These are phyloP conservation scores for Adansonia grandidieri DNA, from an alignment of 441 rosid species.

Conservation along the genomic window DNA sequence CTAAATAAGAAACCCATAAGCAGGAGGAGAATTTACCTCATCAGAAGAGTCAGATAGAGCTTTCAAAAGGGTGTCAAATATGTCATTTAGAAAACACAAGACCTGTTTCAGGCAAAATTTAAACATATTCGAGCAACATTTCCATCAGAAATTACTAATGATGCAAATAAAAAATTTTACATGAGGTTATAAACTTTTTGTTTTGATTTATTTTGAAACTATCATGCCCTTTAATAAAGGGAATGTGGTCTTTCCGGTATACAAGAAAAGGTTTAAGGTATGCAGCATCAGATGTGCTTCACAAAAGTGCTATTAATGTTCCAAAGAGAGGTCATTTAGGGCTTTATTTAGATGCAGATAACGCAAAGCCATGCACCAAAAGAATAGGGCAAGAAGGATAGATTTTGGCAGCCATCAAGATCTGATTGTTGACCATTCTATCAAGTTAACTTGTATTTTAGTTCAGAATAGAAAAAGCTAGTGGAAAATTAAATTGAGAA, in stretches of 20 bases:
- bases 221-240: not conserved
- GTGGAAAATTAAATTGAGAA: not conserved
- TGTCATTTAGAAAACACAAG: slow-evolving; percentile 72
- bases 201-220: not conserved
- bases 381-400: not conserved
- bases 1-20: slow-evolving; percentile 15
- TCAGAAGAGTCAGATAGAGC: slow-evolving; percentile 95
- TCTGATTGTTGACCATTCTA: not conserved
- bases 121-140: slow-evolving; percentile 17
- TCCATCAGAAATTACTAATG: slow-evolving; percentile 6
- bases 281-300: not conserved
- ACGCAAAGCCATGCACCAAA: not conserved
- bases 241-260: not conserved
- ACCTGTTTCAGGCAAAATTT: slow-evolving; percentile 64
- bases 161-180: not conserved
- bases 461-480: not conserved
- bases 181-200: not conserved
- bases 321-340: not conserved
- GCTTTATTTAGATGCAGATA: not conserved
- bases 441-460: not conserved
- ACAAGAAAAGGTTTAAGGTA: not conserved
- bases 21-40: slow-evolving; percentile 56
- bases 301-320: not conserved
- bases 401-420: not conserved
- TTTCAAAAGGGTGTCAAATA: slow-evolving; percentile 89